Base-by-base conservation (phyloP, 1,284 basidiomycete species). In the Boletus semigastroideus region DNA sequence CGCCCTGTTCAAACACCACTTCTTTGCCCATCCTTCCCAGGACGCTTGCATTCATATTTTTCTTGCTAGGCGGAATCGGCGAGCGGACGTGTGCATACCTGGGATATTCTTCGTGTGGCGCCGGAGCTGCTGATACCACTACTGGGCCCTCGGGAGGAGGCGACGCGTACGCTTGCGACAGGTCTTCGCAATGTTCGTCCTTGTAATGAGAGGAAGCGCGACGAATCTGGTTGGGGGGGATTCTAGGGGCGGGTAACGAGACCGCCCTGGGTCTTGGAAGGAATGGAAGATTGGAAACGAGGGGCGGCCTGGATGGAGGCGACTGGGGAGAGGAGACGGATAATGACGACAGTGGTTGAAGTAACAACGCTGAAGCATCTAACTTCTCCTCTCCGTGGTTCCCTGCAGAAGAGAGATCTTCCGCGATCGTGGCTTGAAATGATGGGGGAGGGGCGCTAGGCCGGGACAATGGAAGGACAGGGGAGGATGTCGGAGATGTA, bases 71-170 rank as follows among this genome's bases (percentile, higher is more conserved):
- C 14, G 49, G 50, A 17, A 48, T 27, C 20, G 59, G 54, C 8
- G 54, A 53, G 3, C 55, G 39, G 16, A 67, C 39, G 43, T 67
- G 65, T 1, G 69, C 65, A 42, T 67, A 67, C 48, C 54, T 60
- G 10, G 63, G 68, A 36, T 57, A 58, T 22, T 56, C 49, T 37
- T 70, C 60, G 14, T 56, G 52, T 37, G 68, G 53, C 4, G 60
- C 49, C 16, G 48, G 49, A 28, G 54, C 27, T 16, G 56, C 49
- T 7, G 55, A 49, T 36, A 69, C 14, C n/a, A 66, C 46, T 5
- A 68, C 22, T 1, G 66, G 66, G 7, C 65, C 67, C 12, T 56
- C 56, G 0, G 69, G 67, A 20, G 69, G 66, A 42, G 69, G 66
- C 14, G 53, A 57, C 33, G 66, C 66, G 38, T 67, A 67, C 14